These are phyloP conservation scores for Basidioascus undulatus DNA, from an alignment of 768 basidiomycete genomes.

Conservation along the genomic window DNA sequence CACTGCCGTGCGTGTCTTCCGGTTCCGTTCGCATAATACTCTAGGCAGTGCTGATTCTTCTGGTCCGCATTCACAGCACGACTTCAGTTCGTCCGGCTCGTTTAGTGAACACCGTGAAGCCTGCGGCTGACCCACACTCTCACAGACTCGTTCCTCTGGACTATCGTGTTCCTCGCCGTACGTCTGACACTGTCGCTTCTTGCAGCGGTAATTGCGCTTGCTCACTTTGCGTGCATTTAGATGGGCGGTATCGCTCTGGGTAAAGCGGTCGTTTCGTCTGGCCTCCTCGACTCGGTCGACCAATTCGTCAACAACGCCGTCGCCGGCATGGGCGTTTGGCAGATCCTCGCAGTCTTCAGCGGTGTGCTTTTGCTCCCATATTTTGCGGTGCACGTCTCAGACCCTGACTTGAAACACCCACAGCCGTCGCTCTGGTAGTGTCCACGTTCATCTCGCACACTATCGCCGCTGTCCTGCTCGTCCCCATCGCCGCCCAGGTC, in stretches of 20 bases:
- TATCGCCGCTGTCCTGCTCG: conserved; percentile 85
- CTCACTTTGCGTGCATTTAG: too few species aligned
- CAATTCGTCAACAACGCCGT: conserved; percentile 12
- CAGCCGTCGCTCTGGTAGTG: conserved; percentile 28
- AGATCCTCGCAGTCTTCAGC: conserved; percentile 14
- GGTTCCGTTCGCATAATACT: too few species aligned
- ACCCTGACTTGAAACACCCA: too few species aligned
- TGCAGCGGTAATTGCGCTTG: too few species aligned
- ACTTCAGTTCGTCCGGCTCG: too few species aligned
- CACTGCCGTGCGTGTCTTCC: conserved; percentile 68
- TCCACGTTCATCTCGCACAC: conserved; percentile 78
- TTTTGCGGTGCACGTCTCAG: too few species aligned
- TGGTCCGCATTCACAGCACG: too few species aligned
- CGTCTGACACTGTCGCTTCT: too few species aligned
- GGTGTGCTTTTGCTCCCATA: too few species aligned
- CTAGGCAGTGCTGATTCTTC: conserved; percentile 3
- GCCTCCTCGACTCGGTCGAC: conserved; percentile 60
- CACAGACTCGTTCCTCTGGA: conserved; percentile 45
- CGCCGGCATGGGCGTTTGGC: conserved; percentile 15
- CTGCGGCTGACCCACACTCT: too few species aligned
- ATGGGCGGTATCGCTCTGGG: conserved; percentile 97
- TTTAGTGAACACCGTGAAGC: too few species aligned
- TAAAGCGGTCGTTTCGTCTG: conserved; percentile 72
- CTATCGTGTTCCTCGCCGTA: conserved; percentile 78
- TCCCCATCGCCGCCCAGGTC: conserved; percentile 81